Conservation (phyloP, 495 filamentous ascomycete species). For the Cercophora scortea region DNA sequence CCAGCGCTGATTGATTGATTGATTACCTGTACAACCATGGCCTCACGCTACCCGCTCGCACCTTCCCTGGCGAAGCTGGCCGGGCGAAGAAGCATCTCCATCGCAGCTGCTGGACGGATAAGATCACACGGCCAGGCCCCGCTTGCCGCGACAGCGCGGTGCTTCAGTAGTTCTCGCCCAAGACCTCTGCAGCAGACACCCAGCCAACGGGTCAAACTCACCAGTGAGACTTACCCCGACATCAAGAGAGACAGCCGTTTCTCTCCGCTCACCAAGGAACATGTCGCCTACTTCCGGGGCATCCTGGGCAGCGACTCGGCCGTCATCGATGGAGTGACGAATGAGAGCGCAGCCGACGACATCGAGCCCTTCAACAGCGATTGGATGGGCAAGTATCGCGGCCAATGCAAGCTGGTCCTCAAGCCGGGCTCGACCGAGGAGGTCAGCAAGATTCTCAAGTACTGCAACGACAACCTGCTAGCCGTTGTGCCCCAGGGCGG, state of each 20-base stretch:
- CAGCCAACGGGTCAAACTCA: conserved; percentile 51
- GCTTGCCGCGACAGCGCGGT: conserved; percentile 15
- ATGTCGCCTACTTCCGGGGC: conserved; percentile 72
- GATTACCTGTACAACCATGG: conserved; percentile 9
- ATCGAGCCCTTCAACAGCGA: conserved; percentile 90
- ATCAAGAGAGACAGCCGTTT: conserved; percentile 73
- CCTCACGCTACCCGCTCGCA: conserved; percentile 15
- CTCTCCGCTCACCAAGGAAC: conserved; percentile 57
- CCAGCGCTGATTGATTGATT: not conserved
- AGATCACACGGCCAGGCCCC: not conserved
- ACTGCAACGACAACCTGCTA: conserved; percentile 85
- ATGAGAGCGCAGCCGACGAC: conserved; percentile 60
- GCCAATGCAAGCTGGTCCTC: conserved; percentile 77
- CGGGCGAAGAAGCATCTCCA: not conserved
- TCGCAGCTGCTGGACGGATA: too few relatives aligned
- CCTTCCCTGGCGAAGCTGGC: conserved; percentile 13
- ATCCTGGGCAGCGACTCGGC: conserved; percentile 69
- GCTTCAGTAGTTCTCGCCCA: conserved; percentile 26
- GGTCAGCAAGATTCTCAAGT: conserved; percentile 78
- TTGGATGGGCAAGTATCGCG: conserved; percentile 99
- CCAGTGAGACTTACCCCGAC: conserved; percentile 77
- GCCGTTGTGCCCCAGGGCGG: conserved; percentile 98
- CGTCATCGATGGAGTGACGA: conserved; percentile 74
- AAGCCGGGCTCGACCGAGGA: conserved; percentile 77
- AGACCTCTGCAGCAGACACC: conserved; percentile 19